These are phyloP conservation scores for Candida loeiensis DNA, from an alignment of 805 yeast genomes.

Conservation along the genomic window DNA sequence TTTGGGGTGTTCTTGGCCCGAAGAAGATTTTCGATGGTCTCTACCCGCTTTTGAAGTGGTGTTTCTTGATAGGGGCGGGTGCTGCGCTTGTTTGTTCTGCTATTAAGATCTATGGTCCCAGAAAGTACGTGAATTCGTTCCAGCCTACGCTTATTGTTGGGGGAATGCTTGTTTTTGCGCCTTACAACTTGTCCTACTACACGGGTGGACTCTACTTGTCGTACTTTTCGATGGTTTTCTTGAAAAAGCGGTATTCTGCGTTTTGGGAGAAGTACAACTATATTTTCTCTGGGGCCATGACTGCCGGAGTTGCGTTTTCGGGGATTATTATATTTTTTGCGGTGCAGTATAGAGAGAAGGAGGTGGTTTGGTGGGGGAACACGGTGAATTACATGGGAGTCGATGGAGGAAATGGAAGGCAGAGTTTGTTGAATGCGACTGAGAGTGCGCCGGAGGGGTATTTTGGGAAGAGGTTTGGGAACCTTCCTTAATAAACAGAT, in stretches of 20 bases:
- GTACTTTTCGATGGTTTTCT: constrained; percentile 26
- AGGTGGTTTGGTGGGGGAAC: constrained; percentile 31
- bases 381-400: constrained; percentile 29
- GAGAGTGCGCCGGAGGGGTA: constrained; percentile 30
- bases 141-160: constrained; percentile 34
- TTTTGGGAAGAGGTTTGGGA: constrained; percentile 32
- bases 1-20: constrained; percentile 57
- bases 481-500: too few relatives aligned
- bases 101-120: constrained; percentile 16
- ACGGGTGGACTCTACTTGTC: constrained; percentile 30
- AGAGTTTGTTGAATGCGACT: constrained; percentile 15
- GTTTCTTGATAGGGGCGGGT: constrained; percentile 33
- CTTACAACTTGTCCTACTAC: constrained; percentile 30
- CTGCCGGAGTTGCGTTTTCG: constrained; percentile 35
- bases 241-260: constrained; percentile 23
- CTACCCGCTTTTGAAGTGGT: constrained; percentile 33
- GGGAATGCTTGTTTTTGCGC: constrained; percentile 29
- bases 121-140: constrained; percentile 23
- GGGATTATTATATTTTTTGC: constrained; percentile 37
- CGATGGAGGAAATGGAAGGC: constrained; percentile 23
- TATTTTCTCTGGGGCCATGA: constrained; percentile 30
- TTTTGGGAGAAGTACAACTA: constrained; percentile 39
- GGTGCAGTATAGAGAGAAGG: constrained; percentile 30
- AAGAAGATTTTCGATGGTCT: constrained; percentile 31
- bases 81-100: constrained; percentile 20